These are phyloP conservation scores for Candida nitratophila DNA, from an alignment of 805 yeast species.

Conservation along the genomic window DNA sequence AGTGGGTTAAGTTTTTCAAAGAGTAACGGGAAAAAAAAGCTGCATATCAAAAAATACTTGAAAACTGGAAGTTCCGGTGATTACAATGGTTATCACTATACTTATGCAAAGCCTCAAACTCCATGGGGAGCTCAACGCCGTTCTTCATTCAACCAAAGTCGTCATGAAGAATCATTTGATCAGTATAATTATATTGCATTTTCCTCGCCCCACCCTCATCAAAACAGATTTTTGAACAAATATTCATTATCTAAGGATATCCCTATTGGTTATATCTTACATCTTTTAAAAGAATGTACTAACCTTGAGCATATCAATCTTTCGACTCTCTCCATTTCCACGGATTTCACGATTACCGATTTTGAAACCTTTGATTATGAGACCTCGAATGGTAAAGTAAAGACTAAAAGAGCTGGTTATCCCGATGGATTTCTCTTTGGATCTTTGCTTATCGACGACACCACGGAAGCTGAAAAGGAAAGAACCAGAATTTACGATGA, in stretches of 20 bases:
- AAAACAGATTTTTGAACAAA: slow-evolving; percentile 52
- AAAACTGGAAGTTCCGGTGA: too few species aligned
- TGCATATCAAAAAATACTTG: too few species aligned
- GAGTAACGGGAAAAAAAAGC: too few species aligned
- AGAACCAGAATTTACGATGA: slow-evolving; percentile 11
- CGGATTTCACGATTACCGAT: slow-evolving; percentile 52
- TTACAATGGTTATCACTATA: too few species aligned
- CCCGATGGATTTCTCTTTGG: slow-evolving; percentile 9
- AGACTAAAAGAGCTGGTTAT: not conserved
- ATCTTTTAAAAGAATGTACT: slow-evolving; percentile 60
- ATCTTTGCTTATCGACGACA: slow-evolving; percentile 25
- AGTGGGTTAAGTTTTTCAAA: too few species aligned
- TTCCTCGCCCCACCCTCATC: slow-evolving; percentile 46
- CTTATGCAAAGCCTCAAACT: too few species aligned
- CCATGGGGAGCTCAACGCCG: too few species aligned
- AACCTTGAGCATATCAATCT: slow-evolving; percentile 50
- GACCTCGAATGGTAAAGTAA: slow-evolving; percentile 12
- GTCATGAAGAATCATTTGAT: too few species aligned
- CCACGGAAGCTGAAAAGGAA: slow-evolving; percentile 13
- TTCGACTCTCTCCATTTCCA: slow-evolving; percentile 54
- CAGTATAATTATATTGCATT: too few species aligned
- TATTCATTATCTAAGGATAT: slow-evolving; percentile 66
- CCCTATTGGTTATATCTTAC: slow-evolving; percentile 72
- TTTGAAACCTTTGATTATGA: slow-evolving; percentile 30
- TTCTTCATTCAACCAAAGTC: too few species aligned